phyloP scores from a whole-genome alignment of 2,329 filamentous ascomycete species.

The Diaporthe citrichinensis region DNA sequence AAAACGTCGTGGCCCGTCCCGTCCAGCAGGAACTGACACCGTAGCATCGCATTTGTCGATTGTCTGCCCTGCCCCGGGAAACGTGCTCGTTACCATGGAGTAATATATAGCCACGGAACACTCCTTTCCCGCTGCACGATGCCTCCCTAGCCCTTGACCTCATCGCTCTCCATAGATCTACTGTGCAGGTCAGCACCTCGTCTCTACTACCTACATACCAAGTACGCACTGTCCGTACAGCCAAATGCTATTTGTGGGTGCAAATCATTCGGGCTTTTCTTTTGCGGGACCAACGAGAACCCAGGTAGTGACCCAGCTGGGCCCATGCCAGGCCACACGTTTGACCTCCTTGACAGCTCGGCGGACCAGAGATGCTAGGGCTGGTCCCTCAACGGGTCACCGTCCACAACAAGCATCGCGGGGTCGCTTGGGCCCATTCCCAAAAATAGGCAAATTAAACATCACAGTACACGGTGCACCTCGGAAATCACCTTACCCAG shows the following conservation, averaged over 20 bases:
- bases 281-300: neutral
- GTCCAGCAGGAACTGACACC: constrained; percentile 3
- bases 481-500: constrained; percentile 21
- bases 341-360: neutral
- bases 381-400: constrained; percentile 15
- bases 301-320: neutral
- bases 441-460: constrained; percentile 17
- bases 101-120: constrained; percentile 36
- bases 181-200: neutral
- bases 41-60: neutral
- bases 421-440: constrained; percentile 23
- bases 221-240: neutral
- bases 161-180: neutral
- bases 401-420: constrained; percentile 19
- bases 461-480: constrained; percentile 16
- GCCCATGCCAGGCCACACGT: neutral
- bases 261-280: neutral
- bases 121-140: constrained; percentile 34
- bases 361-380: neutral
- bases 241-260: constrained; percentile 14
- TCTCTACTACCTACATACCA: neutral
- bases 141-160: constrained; percentile 16
- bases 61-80: constrained; percentile 11
- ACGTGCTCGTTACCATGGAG: constrained; percentile 5
- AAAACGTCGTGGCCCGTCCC: constrained; percentile 32